Evolutionary conservation across 345 rosid genomes (phyloP).

Genomic region (Arabidopsis thaliana): DNA sequence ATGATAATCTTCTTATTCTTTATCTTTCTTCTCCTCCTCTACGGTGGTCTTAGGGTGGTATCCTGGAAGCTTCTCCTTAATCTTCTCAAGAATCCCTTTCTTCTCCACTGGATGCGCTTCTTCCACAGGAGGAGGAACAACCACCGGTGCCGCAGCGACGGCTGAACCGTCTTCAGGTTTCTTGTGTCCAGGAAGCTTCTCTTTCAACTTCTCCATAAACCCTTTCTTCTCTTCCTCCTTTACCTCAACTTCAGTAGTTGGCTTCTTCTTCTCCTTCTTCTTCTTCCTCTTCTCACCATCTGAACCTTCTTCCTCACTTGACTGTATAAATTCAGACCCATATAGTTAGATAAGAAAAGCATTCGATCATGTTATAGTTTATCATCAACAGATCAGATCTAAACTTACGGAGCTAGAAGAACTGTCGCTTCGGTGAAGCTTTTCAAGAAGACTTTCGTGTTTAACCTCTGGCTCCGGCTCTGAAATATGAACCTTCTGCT

Average conservation of each 20-base stretch:
- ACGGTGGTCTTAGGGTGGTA: conserved; percentile 60
- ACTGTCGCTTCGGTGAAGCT: conserved; percentile 73
- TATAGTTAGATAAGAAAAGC: not conserved
- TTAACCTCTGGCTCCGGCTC: conserved; percentile 46
- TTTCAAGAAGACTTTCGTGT: conserved; percentile 55
- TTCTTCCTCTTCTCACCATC: conserved; percentile 67
- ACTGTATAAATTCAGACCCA: conserved; percentile 44
- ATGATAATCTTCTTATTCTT: conserved; percentile 34
- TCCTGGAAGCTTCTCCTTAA: conserved; percentile 93
- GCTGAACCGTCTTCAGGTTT: conserved; percentile 52
- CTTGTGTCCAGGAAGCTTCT: conserved; percentile 55
- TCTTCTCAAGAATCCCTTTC: conserved; percentile 82
- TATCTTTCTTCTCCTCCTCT: conserved; percentile 54
- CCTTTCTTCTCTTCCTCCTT: conserved; percentile 60
- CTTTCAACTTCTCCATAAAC: conserved; percentile 57
- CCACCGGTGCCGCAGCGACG: conserved; percentile 43
- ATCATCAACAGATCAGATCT: conserved; percentile 5
- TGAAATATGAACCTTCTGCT: conserved; percentile 67
- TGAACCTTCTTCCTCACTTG: conserved; percentile 81
- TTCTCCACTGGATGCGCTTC: conserved; percentile 56
- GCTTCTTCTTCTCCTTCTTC: conserved; percentile 56
- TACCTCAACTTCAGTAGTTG: conserved; percentile 40
- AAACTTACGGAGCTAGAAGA: conserved; percentile 96
- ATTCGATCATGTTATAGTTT: not conserved
- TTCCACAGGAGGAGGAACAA: conserved; percentile 44